Conservation (phyloP, 129 eudicot genomes). For the Heracleum sosnowskyi region DNA sequence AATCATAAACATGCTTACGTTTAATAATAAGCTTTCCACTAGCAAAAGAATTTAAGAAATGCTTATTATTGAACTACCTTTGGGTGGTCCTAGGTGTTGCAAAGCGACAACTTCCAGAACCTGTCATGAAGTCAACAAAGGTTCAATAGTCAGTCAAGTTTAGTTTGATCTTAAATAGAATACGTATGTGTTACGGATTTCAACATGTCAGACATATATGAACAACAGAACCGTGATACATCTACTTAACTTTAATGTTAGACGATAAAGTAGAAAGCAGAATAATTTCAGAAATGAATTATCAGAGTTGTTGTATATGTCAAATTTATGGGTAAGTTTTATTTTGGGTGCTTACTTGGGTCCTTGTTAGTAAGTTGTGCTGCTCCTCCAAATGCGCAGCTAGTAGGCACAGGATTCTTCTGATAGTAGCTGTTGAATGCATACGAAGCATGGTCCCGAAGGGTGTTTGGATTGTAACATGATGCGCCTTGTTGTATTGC, state of each 20-base stretch:
- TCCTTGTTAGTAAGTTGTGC: slow-evolving; percentile 75
- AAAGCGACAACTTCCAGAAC: slow-evolving; percentile 62
- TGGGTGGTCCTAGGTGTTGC: slow-evolving; percentile 35
- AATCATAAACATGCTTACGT: slow-evolving; percentile 17
- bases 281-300: background rate
- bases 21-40: slow-evolving; percentile 6
- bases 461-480: slow-evolving; percentile 78
- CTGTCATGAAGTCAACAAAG: slow-evolving; percentile 24
- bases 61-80: slow-evolving; percentile 25
- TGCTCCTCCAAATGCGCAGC: slow-evolving; percentile 90
- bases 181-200: background rate
- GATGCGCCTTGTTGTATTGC: slow-evolving; percentile 63
- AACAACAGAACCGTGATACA: background rate
- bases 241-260: no score
- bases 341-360: slow-evolving; percentile 57
- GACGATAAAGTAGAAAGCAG: background rate
- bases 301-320: background rate
- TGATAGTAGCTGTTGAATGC: slow-evolving; percentile 92
- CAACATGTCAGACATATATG: background rate
- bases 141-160: background rate
- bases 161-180: background rate
- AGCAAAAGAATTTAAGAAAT: background rate
- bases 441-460: slow-evolving; percentile 81
- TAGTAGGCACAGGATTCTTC: slow-evolving; percentile 82
- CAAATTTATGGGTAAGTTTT: background rate